These are phyloP conservation scores for Colletotrichum tamarilloi DNA, from an alignment of 2,329 filamentous ascomycete genomes.

Conservation along the genomic window DNA sequence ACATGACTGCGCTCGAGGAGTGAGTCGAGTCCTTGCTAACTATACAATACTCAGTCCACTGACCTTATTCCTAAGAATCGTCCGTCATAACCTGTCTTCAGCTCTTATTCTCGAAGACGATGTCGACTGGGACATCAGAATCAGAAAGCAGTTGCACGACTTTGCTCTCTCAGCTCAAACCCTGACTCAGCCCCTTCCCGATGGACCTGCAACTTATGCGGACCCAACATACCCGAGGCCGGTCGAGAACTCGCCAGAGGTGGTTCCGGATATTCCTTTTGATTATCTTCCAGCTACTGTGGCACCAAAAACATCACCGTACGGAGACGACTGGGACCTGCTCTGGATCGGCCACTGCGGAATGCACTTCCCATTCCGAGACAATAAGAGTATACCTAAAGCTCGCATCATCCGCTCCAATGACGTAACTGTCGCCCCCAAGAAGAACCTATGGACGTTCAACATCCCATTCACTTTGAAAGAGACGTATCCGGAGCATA, in stretches of 20 bases:
- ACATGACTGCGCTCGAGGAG: slow-evolving; percentile 51
- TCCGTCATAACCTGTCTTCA: slow-evolving; percentile 56
- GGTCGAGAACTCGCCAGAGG: slow-evolving; percentile 4
- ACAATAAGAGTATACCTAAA: slow-evolving; percentile 39
- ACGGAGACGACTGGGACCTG: slow-evolving; percentile 64
- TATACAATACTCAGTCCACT: background rate
- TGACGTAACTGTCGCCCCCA: slow-evolving; percentile 50
- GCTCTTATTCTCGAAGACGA: slow-evolving; percentile 68
- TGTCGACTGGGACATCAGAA: slow-evolving; percentile 65
- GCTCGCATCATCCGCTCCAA: slow-evolving; percentile 45
- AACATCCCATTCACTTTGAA: slow-evolving; percentile 49
- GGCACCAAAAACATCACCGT: slow-evolving; percentile 49
- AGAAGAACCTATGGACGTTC: slow-evolving; percentile 46
- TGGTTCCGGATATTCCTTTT: slow-evolving; percentile 38
- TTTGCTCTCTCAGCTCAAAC: slow-evolving; percentile 51
- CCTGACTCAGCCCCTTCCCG: slow-evolving; percentile 45
- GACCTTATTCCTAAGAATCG: slow-evolving; percentile 44
- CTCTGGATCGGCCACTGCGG: slow-evolving; percentile 64
- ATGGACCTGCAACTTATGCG: slow-evolving; percentile 36
- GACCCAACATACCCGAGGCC: slow-evolving; percentile 40
- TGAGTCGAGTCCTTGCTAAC: slow-evolving; percentile 27
- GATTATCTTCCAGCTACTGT: slow-evolving; percentile 36
- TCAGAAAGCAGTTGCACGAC: slow-evolving; percentile 58
- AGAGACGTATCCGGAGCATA: slow-evolving; percentile 52
- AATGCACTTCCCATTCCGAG: slow-evolving; percentile 43